Evolutionary conservation across 768 basidiomycete species (phyloP), one percentile per base, ranked within the genome.

Genomic region (Boletus subcaerulescens): DNA sequence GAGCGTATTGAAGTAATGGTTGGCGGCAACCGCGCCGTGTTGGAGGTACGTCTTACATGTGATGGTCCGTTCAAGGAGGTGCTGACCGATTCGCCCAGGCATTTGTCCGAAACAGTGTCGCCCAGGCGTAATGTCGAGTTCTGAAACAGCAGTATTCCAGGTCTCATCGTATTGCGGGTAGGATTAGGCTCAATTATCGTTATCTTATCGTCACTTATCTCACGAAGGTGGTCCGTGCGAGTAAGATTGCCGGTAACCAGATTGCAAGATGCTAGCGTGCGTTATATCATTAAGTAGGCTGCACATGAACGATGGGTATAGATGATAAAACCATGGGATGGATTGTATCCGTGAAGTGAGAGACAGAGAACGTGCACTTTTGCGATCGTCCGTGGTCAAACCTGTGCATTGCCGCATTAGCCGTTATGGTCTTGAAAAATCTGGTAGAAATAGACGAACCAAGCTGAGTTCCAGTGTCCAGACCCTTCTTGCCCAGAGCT

Each of bases 401-500:
- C 66, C 66, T 67, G 20, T 26, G 48, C 22, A 22, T 26, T 50
- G 43, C 29, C 29, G 29, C 2, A 29, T 29, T 29, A 29, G 29
- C 29, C 35, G 3, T 5, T 36, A 36, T 14, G 13, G 15, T 13
- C 11, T 39, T 35, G 26, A 38, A 39, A 49, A 53, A 39, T 32
- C 14, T 11, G 11, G 44, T 18, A 29, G 33, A 43, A 24, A 43
- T 12, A 49, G 54, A 73, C 77, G 46, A 57, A 98, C 94, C 79
- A 98, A 75, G 71, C 92, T 94, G 55, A 98, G 80, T 76, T 99
- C 97, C 53, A 99, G 78, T 11, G 97, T 99, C 97, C 97, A 99
- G 15, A 99, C 97, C 54, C 97, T 78, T 54, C 97, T 82, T 18
- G 96, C 94, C 96, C 97, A 98, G 44, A 99, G 80, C 73, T 98